Conservation (phyloP, 805 yeast species). For the Pichia scutulata region DNA sequence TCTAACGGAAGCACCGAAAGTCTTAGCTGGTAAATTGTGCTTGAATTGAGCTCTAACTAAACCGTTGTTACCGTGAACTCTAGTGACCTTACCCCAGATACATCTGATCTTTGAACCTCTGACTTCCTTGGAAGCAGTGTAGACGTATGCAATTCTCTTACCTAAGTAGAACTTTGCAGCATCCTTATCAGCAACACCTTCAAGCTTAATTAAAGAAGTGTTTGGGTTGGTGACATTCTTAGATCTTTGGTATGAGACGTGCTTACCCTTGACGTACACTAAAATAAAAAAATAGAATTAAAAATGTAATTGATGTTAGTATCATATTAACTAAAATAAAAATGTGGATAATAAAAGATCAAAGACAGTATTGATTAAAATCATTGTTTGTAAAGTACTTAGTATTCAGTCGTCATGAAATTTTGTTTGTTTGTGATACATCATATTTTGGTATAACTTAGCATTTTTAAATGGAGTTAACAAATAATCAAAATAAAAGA, state of each 20-base stretch:
- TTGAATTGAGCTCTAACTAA: conserved; percentile 98
- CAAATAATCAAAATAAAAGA: too few relatives aligned
- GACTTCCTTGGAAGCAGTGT: conserved; percentile 96
- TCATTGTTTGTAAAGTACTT: too few relatives aligned
- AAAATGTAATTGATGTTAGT: conserved; percentile 16
- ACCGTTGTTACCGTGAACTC: conserved; percentile 99
- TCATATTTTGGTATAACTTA: too few relatives aligned
- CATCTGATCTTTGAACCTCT: conserved; percentile 99
- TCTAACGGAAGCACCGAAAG: conserved; percentile 99
- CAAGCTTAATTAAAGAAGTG: conserved; percentile 93
- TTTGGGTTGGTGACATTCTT: conserved; percentile 97
- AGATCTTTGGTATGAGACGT: conserved; percentile 99
- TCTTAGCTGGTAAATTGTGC: conserved; percentile 98
- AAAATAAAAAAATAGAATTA: conserved; percentile 14
- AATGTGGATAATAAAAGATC: too few relatives aligned
- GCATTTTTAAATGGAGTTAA: too few relatives aligned
- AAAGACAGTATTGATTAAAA: too few relatives aligned
- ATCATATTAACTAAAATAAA: not conserved
- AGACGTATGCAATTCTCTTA: conserved; percentile 98
- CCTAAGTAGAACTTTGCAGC: conserved; percentile 99
- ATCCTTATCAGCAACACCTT: conserved; percentile 85
- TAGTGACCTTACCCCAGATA: conserved; percentile 98
- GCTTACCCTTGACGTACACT: conserved; percentile 99
- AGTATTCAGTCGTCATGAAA: too few relatives aligned
- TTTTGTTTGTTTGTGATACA: too few relatives aligned